Evolutionary conservation across 2,329 filamentous ascomycete species (phyloP).

Genomic region (Calonectria henricotiae): DNA sequence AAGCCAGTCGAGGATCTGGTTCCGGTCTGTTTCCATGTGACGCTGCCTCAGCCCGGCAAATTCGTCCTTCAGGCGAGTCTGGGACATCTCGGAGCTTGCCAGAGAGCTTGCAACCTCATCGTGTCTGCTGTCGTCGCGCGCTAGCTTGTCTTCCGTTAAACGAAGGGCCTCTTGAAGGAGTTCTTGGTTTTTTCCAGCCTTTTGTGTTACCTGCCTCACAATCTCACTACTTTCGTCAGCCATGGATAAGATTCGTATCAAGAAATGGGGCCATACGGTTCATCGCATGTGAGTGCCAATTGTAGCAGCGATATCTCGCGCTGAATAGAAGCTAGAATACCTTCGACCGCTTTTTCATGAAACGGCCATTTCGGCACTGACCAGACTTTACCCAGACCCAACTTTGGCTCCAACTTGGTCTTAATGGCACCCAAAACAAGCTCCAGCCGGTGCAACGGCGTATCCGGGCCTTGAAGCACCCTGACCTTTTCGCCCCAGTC

Average conservation of each 20-base stretch:
- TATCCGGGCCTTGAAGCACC: not conserved
- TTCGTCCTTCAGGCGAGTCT: not conserved
- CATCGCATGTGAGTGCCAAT: conserved; percentile 2
- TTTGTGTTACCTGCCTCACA: conserved; percentile 2
- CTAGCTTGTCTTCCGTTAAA: not conserved
- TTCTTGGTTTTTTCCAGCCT: conserved; percentile 1
- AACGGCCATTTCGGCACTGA: conserved; percentile 2
- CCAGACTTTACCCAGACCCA: not conserved
- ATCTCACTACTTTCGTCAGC: conserved; percentile 18
- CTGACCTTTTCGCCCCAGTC: conserved; percentile 2
- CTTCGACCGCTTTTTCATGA: conserved; percentile 12
- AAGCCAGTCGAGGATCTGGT: not conserved
- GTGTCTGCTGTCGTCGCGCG: not conserved
- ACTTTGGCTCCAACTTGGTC: conserved; percentile 8
- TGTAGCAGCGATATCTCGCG: conserved; percentile 1
- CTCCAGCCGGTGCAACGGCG: conserved; percentile 2
- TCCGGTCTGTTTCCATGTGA: not conserved
- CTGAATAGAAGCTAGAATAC: conserved; percentile 1
- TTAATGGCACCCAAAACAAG: not conserved
- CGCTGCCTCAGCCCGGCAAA: not conserved
- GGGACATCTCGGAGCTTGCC: not conserved
- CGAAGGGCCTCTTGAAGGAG: not conserved
- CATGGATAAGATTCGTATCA: not conserved
- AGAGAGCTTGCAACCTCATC: not conserved
- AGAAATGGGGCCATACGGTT: not conserved